Base-by-base conservation (phyloP, 352 stramenopile genomes). In the Pythium myriotylum region DNA sequence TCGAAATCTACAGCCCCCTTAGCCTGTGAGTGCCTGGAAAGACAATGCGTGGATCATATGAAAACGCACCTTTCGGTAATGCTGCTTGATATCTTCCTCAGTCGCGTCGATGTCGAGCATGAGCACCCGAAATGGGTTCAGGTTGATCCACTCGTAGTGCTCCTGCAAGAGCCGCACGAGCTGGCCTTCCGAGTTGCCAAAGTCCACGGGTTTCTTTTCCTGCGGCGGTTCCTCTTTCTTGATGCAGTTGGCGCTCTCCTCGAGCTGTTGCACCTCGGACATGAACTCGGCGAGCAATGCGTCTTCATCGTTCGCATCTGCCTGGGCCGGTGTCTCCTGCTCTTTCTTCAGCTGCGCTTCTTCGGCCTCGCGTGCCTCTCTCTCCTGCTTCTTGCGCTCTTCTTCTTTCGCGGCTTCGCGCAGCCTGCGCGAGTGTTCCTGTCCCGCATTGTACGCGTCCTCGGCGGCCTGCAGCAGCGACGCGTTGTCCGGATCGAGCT, bases 71-170 rank as follows among this genome's bases (percentile, higher is more conserved):
- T 96, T 96, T 50, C 86, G 79, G 42, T 96, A 96, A 71, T 94
- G 86, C 74, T 95, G 86, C 65, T 94, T 94, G 79, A 96, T 95
- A 40, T 96, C 85, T 37, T 96, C 88, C 24, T 95, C 85, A 1
- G 82, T 89, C 4, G 88, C 88, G 41, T 94, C 86, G 20, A 74
- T 84, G 33, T 94, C 81, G 37, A 96, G 76, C 88, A 96, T 95
- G 22, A 96, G 72, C 27, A 96, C 88, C 40, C 84, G 68, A 57
- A 89, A 96, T 7, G 88, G 88, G 26, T 96, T 96, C n/a, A 96
- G 62, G 43, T 95, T 96, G 68, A 94, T 92, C 88, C 88, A 96
- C 64, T 85, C 68, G 62, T 79, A 92, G 59, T 90, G 80, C 10
- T 72, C 70, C 68, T 95, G 81, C 59, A 93, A 55, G 19, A 94